Evolutionary conservation across 192 early-diverging fungal genomes (phyloP), one percentile per base, ranked within the genome.

Genomic region (Coemansia sp.): DNA sequence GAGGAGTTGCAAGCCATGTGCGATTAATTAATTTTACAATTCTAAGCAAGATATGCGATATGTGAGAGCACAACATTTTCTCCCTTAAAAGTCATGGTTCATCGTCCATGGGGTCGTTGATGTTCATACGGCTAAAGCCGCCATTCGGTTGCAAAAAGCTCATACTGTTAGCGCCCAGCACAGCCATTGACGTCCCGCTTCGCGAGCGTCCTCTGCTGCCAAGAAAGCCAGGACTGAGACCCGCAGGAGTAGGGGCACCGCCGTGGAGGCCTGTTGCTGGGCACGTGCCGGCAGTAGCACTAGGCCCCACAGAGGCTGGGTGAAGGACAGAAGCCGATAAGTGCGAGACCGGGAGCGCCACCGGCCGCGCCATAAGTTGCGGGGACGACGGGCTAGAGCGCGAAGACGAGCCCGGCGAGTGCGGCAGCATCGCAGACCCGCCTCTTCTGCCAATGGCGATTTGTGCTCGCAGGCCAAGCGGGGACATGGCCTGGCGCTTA

Each of bases 401-500:
- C 21, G 74, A 51, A 45, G 53, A 41, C n/a, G 68, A 57, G 14
- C 41, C 41, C 21, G 42, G 45, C 25, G 64, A 25, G n/a, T 50
- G 61, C 5, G 58, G 11, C 51, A 45, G 64, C 62, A 62, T 34
- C 21, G 32, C 39, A 9, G 34, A 25, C 25, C 25, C 44, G 45
- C 63, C 45, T 17, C 41, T 27, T 53, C 62, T 69, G n/a, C 68
- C 55, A 38, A 77, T 50, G 21, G 71, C 48, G 21, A 74, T 63
- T 46, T 82, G 80, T 11, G 75, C 68, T 11, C 80, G 68, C 69
- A 82, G 62, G 0, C 80, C 75, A 2, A 76, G 74, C 7, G 80
- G 80, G 21, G 80, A 82, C 80, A 82, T 82, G 5, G 80, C 80
- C 69, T 64, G 68, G 8, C 80, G 80, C 63, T 82, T 82, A 63